Evolutionary conservation across 257 asterid species (phyloP), one percentile per base, ranked within the genome.

Genomic region (Solanum piurae): DNA sequence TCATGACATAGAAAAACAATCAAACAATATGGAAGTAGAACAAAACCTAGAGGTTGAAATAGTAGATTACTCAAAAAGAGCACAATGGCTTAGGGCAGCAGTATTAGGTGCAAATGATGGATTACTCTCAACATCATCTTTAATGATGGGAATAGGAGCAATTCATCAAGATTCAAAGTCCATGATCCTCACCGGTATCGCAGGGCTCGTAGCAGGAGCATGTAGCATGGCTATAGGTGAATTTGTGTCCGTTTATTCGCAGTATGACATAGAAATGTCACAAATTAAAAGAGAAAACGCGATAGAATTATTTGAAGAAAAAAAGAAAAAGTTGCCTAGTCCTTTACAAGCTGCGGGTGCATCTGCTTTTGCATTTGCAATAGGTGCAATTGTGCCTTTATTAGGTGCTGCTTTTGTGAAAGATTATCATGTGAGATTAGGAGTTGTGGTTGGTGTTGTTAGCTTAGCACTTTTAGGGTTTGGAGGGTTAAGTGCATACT

Each of bases 211-310:
- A 40, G 96, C 94, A 23, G 98, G 98, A 1, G 96, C 98, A 0
- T 93, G 93, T 84, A 94, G 98, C 94, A 95, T 95, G 98, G 98
- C 98, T 25, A 91, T 95, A 83, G 98, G 96, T 2, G 98, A 95
- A 25, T 93, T 88, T 3, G 98, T 95, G 4, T 95, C 96, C 0
- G 98, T 95, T 5, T 93, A 92, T 86, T 91, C 98, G 0, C 98
- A 94, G 73, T 91, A 89, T 16, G 98, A 95, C 87, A 92, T 91
- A 1, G 96, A 94, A 87, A 72, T 93, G 90, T 91, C 98, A 13
- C 96, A 94, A 55, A 76, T 95, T 12, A 83, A 89, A 18, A 86
- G 95, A 62, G 94, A 40, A 25, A 4, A 84, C 25, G 58, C 16
- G 2, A 44, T 7, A 1, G 90, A 86, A 2, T 3, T 1, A 6